Evolutionary conservation across 2,329 filamentous ascomycete genomes (phyloP), one percentile per base, ranked within the genome.

Genomic region (Scleromitrula shiraiana): DNA sequence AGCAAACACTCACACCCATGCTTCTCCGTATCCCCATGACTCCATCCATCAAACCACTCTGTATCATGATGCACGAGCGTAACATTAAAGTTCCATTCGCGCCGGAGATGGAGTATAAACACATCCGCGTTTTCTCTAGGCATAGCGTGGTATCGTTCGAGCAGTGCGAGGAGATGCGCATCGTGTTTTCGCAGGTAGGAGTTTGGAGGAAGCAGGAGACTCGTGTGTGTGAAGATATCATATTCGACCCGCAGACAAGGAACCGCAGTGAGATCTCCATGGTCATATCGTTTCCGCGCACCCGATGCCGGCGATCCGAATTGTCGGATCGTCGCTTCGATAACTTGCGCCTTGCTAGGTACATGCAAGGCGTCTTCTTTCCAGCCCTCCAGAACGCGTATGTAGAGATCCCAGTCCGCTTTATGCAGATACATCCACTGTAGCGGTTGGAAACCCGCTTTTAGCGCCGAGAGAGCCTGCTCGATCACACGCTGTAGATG

Each of bases 401-500:
- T 42, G 17, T 42, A 42, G 5, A 32, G 10, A 29, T 14, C 17
- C 7, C 22, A 32, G 5, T 42, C 40, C 14, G 30, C 20, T 9
- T 41, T 27, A n/a, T 19, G 44, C 2, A 56, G 20, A 38, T 50
- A 40, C 10, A 54, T 38, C 38, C 50, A 46, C 12, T 33, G n/a
- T 10, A 42, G 20, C 10, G 40, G 27, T 12, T 42, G 27, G 7
- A n/a, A 4, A 33, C 27, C 40, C 2, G 19, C 9, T 3, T 42
- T n/a, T 6, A 42, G 19, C 7, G 19, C 19, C 19, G 40, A 42
- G 4, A 42, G 27, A n/a, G 27, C 40, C 7, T 20, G 7, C 10
- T 42, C 27, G 19, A 42, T 42, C 14, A 29, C 22, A 6, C 19
- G 40, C 17, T 24, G 24, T 15, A 56, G 15, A 22, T 46, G 37